Base-by-base conservation (phyloP, 345 rosid genomes). In the Litchi chinensis region DNA sequence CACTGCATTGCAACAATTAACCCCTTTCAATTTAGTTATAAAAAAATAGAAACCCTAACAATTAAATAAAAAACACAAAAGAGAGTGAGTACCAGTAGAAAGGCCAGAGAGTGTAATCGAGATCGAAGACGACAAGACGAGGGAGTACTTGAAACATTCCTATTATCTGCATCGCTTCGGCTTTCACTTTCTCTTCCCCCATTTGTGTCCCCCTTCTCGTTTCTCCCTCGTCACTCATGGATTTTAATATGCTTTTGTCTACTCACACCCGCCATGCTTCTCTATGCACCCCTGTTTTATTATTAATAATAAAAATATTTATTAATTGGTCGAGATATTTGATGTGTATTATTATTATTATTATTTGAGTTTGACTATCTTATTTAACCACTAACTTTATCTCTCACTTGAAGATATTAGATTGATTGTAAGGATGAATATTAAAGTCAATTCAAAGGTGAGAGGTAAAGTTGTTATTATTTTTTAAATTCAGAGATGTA, bases 21-120 rank as follows among this genome's bases (percentile, higher is more conserved):
- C 50, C 73, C 19, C 44, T 11, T 32, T 46, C 0, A 43, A 32
- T 24, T 63, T 26, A 22, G 5, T 9, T 28, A 26, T 9, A 1
- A 26, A 1, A 26, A 13, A 24, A 65, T 65, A 26, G 8, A 15
- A 65, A 46, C 62, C 63, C 66, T 70, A 70, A 48, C 48, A 22
- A 44, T 10, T 16, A 46, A 57, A 40, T 15, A 57, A 64, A 39
- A 68, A 48, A 19, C 7, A 4, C 19, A 56, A 57, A 9, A 67
- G 65, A 21, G 3, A 10, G 16, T 10, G 21, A 6, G 10, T 76
- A 93, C 97, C 97, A 93, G 87, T 91, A 93, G 77, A 93, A 93
- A 77, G 94, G 97, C 93, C 97, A 92, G 84, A 92, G 94, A 73
- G 97, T 92, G 79, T 88, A 92, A 84, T 92, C 97, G 74, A 92